Evolutionary conservation across 495 filamentous ascomycete genomes (phyloP), one percentile per base, ranked within the genome.

Genomic region (Annulohypoxylon stygium): DNA sequence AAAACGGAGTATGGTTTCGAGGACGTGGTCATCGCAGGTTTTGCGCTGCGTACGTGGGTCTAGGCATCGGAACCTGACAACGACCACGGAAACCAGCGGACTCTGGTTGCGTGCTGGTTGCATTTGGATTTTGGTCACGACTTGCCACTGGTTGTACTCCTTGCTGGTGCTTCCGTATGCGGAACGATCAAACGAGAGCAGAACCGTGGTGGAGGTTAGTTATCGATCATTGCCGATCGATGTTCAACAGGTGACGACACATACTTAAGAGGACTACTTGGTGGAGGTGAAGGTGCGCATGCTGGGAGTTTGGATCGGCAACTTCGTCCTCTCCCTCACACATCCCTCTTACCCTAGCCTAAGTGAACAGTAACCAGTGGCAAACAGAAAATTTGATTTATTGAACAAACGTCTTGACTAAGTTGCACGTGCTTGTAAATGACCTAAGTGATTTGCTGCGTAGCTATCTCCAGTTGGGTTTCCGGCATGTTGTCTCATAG

Each of bases 61-160:
- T 37, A 51, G 61, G 54, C 67, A 61, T 59, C 37, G 45, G 11
- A 36, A 37, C 36, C 36, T 62, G 61, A 43, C 39, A 36, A 54
- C 12, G 55, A 62, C 41, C 30, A 58, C 63, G 61, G 67, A 58
- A 67, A 70, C 67, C 61, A 59, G 59, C 20, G 62, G 71, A 59
- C 45, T 66, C 25, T 71, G 67, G 67, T 67, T 71, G 62, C 66
- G 71, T 71, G 70, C 65, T 75, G 67, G 68, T 71, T 67, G 72
- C 72, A 67, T 75, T 63, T 71, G 67, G 62, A 63, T 45, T 67
- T 65, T 67, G 72, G 67, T 67, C 61, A 39, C 26, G 71, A 50
- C 67, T 66, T 57, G 53, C 67, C 67, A 64, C 72, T 67, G 59
- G 67, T 59, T 36, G 34, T 68, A 36, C 14, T 70, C 59, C 37